These are phyloP conservation scores for Penicillium verrucosum DNA, from an alignment of 2,329 filamentous ascomycete genomes.

Conservation along the genomic window DNA sequence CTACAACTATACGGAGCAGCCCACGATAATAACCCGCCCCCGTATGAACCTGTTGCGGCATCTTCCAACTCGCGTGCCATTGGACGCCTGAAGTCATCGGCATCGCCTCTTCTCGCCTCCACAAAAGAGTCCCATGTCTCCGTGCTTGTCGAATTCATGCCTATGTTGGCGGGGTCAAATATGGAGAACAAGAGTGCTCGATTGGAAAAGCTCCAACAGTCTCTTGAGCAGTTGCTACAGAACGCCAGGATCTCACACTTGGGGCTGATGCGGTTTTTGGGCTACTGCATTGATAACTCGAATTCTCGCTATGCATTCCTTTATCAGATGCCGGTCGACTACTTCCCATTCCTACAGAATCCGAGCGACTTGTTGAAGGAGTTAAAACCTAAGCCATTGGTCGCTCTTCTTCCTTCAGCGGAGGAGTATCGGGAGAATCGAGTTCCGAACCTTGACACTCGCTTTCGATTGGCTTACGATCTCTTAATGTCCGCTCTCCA, in stretches of 20 bases:
- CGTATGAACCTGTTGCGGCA: conserved; percentile 43
- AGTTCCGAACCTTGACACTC: conserved; percentile 58
- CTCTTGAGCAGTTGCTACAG: conserved; percentile 41
- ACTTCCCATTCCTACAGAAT: conserved; percentile 44
- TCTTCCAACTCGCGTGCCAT: conserved; percentile 43
- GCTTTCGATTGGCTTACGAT: conserved; percentile 60
- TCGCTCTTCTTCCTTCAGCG: conserved; percentile 43
- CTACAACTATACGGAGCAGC: conserved; percentile 39
- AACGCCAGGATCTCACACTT: conserved; percentile 43
- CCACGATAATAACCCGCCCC: conserved; percentile 42
- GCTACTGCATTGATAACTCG: conserved; percentile 56
- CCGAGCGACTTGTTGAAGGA: conserved; percentile 38
- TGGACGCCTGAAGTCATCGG: conserved; percentile 40
- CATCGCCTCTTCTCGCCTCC: conserved; percentile 33
- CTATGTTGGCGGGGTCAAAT: conserved; percentile 39
- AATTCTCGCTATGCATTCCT: conserved; percentile 58
- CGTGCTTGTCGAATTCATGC: conserved; percentile 43
- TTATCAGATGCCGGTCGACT: conserved; percentile 55
- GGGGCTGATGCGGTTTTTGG: conserved; percentile 44
- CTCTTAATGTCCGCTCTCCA: conserved; percentile 56
- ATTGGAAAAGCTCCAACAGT: conserved; percentile 37
- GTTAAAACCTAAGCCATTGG: conserved; percentile 40
- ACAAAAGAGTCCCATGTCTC: conserved; percentile 38
- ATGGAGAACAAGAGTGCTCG: conserved; percentile 24
- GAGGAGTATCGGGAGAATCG: conserved; percentile 39